Conservation (phyloP, 306 rosid species). For the Begonia masoniana region DNA sequence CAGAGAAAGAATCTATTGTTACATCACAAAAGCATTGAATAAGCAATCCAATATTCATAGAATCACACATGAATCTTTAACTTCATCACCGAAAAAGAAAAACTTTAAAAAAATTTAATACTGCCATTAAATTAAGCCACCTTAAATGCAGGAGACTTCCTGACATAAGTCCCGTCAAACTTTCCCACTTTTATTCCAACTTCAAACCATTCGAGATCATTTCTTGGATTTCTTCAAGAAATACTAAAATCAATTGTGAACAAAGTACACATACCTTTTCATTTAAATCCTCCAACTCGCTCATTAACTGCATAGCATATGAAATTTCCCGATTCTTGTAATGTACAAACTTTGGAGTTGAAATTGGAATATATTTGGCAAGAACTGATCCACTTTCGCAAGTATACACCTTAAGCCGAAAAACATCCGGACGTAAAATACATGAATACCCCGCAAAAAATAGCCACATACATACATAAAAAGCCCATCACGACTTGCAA, state of each 20-base stretch:
- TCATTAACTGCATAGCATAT: slow-evolving; percentile 10
- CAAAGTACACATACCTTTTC: slow-evolving; percentile 39
- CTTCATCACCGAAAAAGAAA: no score
- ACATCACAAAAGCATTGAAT: neutral
- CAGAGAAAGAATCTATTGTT: slow-evolving; percentile 1
- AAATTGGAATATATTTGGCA: slow-evolving; percentile 40
- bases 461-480: no score
- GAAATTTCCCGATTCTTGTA: slow-evolving; percentile 25
- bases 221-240: no score
- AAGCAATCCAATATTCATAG: neutral
- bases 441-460: no score
- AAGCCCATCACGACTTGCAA: no score
- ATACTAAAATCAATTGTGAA: neutral
- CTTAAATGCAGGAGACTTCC: no score
- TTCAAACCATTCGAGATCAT: slow-evolving; percentile 24
- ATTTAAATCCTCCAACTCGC: slow-evolving; percentile 19
- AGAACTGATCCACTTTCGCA: slow-evolving; percentile 57
- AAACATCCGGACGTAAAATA: neutral
- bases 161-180: no score
- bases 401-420: slow-evolving; percentile 61
- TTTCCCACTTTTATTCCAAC: slow-evolving; percentile 1
- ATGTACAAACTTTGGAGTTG: slow-evolving; percentile 56
- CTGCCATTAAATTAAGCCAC: no score
- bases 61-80: no score
- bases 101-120: no score